Base-by-base conservation (phyloP, 163 green algal species). In the Prototheca wickerhamii region DNA sequence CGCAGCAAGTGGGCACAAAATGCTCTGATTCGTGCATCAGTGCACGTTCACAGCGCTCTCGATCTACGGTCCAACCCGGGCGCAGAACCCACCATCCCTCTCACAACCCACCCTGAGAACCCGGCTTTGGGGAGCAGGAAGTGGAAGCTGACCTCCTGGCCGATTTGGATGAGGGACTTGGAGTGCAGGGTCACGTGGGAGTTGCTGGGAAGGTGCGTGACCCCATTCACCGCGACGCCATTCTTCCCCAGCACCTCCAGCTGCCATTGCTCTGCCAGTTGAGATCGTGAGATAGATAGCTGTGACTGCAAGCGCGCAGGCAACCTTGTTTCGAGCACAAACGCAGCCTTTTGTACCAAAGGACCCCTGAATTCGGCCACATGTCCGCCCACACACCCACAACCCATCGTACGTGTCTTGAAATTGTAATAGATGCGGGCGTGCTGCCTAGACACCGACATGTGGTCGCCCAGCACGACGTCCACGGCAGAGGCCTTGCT, bases 181-280 rank as follows among this genome's bases (percentile, higher is more conserved):
- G 59, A 67, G 35, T 12, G 7, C 29, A 73, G 60, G 30, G 42
- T 29, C 18, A 61, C 28, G 37, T 20, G 15, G 4, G 37, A 18
- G 23, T 8, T 43, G 23, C n/a, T 46, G 0, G 54, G 61, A 4
- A 60, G 58, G 33, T 63, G 17, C 7, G 60, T 53, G 21, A 43
- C 35, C 3, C 63, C 68, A 31, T 75, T 49, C 5, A 65, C 60
- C 17, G 43, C 23, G 23, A 80, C 72, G 23, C 82, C 82, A 46
- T 88, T 88, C 67, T 85, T 85, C 21, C 83, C 83, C 55, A 87
- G 28, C 34, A 88, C 76, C 0, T 75, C 35, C 3, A 90, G 68
- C 61, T 87, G 73, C 65, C 81, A 90, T 8, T 43, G 28, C 25
- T 59, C 71, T 77, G 60, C 40, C 3, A 60, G 37, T 42, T 17